These are phyloP conservation scores for Ophiostoma sp. DNA, from an alignment of 2,329 filamentous ascomycete genomes.

Conservation along the genomic window DNA sequence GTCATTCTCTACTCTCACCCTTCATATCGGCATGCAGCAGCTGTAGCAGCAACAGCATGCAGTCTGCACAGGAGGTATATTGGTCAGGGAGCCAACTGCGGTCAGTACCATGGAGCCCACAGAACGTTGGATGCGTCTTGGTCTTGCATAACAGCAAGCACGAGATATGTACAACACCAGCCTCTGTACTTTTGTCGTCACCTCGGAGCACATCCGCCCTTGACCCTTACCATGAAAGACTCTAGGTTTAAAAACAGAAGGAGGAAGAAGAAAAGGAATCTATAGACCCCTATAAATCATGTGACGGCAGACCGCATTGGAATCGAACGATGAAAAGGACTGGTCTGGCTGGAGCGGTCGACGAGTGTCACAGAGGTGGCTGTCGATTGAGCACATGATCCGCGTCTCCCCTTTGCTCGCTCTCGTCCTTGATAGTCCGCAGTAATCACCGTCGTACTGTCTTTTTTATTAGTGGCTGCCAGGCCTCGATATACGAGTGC, in stretches of 20 bases:
- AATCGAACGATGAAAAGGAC: slow-evolving; percentile 7
- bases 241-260: neutral
- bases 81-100: neutral
- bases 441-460: neutral
- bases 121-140: slow-evolving; percentile 6
- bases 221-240: neutral
- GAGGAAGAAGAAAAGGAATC: neutral
- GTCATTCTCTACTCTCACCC: slow-evolving; percentile 6
- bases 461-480: neutral
- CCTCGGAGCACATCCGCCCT: neutral
- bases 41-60: neutral
- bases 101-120: neutral
- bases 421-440: neutral
- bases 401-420: neutral
- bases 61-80: neutral
- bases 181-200: neutral
- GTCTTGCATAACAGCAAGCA: neutral
- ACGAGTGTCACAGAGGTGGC: neutral
- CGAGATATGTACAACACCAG: neutral
- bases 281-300: neutral
- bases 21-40: neutral
- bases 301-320: neutral
- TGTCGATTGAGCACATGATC: neutral
- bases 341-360: neutral
- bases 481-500: slow-evolving; percentile 5